phyloP scores from a whole-genome alignment of 176 grass and related monocot genomes.

The Lolium multiflorum region DNA sequence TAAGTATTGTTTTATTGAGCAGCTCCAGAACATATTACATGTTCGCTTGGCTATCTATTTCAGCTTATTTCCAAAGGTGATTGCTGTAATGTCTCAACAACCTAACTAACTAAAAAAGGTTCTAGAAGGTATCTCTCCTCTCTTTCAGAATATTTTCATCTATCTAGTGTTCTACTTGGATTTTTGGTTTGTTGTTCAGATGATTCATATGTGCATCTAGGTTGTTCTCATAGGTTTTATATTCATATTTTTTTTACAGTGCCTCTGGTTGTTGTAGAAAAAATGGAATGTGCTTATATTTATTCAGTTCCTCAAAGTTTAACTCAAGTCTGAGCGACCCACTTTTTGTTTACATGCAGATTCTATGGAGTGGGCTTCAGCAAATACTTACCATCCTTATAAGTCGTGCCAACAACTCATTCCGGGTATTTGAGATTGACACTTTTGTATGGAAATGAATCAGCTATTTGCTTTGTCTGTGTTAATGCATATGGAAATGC shows the following conservation, averaged over 20 bases:
- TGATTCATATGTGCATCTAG: neutral
- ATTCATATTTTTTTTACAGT: neutral
- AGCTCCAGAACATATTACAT: neutral
- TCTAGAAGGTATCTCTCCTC: too few relatives aligned
- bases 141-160: neutral
- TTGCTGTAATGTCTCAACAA: neutral
- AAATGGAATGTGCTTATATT: neutral
- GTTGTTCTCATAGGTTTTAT: neutral
- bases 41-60: too few relatives aligned
- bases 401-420: neutral
- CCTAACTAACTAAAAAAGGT: too few relatives aligned
- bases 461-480: neutral
- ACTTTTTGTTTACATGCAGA: neutral
- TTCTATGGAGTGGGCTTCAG: neutral
- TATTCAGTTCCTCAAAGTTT: neutral
- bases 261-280: neutral
- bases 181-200: neutral
- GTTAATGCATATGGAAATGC: neutral
- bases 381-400: neutral
- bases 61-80: neutral
- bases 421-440: neutral
- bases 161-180: neutral
- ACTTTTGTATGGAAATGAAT: too few relatives aligned
- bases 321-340: neutral
- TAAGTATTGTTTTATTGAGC: neutral